phyloP scores from a whole-genome alignment of 768 basidiomycete genomes.

The Coprinopsis cinerea region DNA sequence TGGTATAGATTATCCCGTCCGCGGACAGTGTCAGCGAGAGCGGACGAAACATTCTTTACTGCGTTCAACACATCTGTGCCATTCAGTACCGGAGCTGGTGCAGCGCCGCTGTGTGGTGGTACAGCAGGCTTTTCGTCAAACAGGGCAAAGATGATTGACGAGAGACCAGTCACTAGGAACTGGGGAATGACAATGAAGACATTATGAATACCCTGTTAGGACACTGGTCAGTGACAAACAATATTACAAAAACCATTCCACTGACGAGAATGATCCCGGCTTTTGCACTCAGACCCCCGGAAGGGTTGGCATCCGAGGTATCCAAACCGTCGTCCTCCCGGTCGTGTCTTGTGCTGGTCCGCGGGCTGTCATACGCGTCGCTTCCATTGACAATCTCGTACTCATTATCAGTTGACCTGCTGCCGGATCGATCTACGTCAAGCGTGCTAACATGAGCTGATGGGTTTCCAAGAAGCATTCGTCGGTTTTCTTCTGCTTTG shows the following conservation, averaged over 20 bases:
- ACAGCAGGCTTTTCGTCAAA: constrained; percentile 57
- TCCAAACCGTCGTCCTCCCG: constrained; percentile 5
- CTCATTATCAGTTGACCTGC: constrained; percentile 21
- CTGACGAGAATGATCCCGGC: constrained; percentile 83
- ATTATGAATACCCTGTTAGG: constrained; percentile 83
- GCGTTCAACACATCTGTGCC: constrained; percentile 4
- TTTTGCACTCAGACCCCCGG: constrained; percentile 59
- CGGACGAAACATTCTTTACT: constrained; percentile 6
- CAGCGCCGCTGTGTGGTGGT: constrained; percentile 24
- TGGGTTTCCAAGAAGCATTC: constrained; percentile 34
- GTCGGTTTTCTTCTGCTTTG: constrained; percentile 17
- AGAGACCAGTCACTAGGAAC: constrained; percentile 84
- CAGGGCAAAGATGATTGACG: constrained; percentile 81
- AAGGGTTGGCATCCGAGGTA: background rate
- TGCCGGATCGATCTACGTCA: constrained; percentile 25
- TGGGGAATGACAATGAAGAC: constrained; percentile 92
- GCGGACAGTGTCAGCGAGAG: background rate
- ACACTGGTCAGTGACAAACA: background rate
- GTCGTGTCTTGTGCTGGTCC: constrained; percentile 5
- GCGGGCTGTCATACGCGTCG: background rate
- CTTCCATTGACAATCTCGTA: constrained; percentile 24
- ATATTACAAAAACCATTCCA: constrained; percentile 16
- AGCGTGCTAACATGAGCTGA: constrained; percentile 45
- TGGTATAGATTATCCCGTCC: constrained; percentile 12
- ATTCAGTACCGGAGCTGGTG: constrained; percentile 6